phyloP scores from a whole-genome alignment of 1,284 basidiomycete genomes.

The Rhizopogon parksii region DNA sequence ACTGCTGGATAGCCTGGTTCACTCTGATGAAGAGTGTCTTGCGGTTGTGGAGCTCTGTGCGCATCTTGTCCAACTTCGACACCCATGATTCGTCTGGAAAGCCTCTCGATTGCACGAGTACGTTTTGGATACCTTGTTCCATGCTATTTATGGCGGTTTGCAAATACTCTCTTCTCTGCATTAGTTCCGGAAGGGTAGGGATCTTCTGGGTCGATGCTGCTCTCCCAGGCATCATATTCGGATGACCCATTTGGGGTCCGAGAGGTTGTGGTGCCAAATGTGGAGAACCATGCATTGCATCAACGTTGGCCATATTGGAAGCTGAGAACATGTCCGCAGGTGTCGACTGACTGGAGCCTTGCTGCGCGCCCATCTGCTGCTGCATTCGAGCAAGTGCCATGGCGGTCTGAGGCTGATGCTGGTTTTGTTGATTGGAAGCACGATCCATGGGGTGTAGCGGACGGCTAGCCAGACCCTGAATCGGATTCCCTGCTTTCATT shows the following conservation, averaged over 20 bases:
- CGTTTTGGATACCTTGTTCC: slow-evolving; percentile 15
- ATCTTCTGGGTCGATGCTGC: slow-evolving; percentile 10
- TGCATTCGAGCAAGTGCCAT: slow-evolving; percentile 34
- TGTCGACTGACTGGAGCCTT: slow-evolving; percentile 29
- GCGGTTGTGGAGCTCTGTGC: slow-evolving; percentile 27
- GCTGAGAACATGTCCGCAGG: slow-evolving; percentile 38
- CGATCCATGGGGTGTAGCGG: slow-evolving; percentile 45
- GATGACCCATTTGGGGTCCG: slow-evolving; percentile 15
- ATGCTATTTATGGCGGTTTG: slow-evolving; percentile 11
- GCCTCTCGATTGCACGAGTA: slow-evolving; percentile 11
- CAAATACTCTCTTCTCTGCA: slow-evolving; percentile 20
- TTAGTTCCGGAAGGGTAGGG: slow-evolving; percentile 19
- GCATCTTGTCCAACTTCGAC: slow-evolving; percentile 25
- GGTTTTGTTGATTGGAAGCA: slow-evolving; percentile 42
- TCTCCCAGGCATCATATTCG: slow-evolving; percentile 20
- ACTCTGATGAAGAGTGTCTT: slow-evolving; percentile 35
- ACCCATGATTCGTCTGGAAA: slow-evolving; percentile 24
- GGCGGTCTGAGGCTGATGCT: slow-evolving; percentile 30
- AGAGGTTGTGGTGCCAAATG: slow-evolving; percentile 28
- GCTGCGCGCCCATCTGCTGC: slow-evolving; percentile 23
- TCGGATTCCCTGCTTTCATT: slow-evolving; percentile 25
- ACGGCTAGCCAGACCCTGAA: slow-evolving; percentile 22
- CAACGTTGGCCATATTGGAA: slow-evolving; percentile 33
- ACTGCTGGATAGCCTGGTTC: slow-evolving; percentile 22
- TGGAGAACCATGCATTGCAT: slow-evolving; percentile 44